Conservation (phyloP, 305 asterid species). For the Rubia balearica region DNA sequence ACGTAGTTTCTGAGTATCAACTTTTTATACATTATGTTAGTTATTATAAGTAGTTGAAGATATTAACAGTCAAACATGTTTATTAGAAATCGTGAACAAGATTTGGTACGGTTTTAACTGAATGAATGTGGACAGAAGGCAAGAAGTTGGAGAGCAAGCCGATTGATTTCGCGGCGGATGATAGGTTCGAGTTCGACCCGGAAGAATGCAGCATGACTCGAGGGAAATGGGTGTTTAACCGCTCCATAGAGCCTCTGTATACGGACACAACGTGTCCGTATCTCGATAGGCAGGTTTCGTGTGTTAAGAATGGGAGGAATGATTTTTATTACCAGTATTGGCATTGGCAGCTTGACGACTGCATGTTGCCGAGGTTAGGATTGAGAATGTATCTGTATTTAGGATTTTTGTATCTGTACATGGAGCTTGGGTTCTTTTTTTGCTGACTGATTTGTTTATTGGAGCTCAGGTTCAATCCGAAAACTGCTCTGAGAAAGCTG, state of each 20-base stretch:
- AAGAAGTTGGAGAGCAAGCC: constrained; percentile 28
- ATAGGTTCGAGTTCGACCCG: constrained; percentile 58
- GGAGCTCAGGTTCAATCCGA: constrained; percentile 56
- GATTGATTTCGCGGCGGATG: constrained; percentile 45
- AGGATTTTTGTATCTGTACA: not conserved
- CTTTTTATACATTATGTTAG: no score
- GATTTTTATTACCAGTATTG: constrained; percentile 72
- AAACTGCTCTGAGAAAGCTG: constrained; percentile 44
- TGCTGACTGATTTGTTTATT: not conserved
- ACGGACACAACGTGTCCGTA: constrained; percentile 61
- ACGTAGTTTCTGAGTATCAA: no score
- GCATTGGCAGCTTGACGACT: constrained; percentile 88
- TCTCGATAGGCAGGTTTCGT: constrained; percentile 63
- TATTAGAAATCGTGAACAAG: no score
- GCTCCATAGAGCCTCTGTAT: constrained; percentile 59
- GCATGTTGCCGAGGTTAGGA: constrained; percentile 71
- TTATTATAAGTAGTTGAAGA: no score
- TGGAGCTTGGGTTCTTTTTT: not conserved
- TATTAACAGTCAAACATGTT: no score
- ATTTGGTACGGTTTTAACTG: not conserved
- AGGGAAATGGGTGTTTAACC: constrained; percentile 76
- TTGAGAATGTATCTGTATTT: not conserved
- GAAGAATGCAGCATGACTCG: constrained; percentile 56
- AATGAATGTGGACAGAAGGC: constrained; percentile 24
- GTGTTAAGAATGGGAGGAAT: constrained; percentile 62